These are phyloP conservation scores for Dryas drummondii DNA, from an alignment of 306 rosid genomes.

Conservation along the genomic window DNA sequence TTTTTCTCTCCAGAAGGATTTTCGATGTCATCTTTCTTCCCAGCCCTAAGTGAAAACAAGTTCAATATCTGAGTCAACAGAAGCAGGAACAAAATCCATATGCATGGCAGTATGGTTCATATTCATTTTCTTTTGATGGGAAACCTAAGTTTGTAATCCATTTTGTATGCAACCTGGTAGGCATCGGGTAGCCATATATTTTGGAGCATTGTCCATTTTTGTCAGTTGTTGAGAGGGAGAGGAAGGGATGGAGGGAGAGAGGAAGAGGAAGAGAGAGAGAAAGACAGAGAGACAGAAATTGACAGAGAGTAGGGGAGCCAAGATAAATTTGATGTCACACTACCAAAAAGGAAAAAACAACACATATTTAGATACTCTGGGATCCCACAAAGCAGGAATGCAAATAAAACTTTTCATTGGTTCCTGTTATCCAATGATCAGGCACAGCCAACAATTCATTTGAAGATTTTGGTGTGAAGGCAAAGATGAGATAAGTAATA, in stretches of 20 bases:
- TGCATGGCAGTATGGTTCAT: too few relatives aligned
- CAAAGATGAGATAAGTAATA: background rate
- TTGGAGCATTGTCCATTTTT: too few relatives aligned
- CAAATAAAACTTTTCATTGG: background rate
- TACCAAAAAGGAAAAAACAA: background rate
- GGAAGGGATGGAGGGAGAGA: background rate
- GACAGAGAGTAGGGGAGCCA: too few relatives aligned
- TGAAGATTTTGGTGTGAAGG: background rate
- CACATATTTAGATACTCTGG: background rate
- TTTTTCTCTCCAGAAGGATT: slow-evolving; percentile 44
- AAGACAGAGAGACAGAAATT: too few relatives aligned
- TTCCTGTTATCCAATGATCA: background rate
- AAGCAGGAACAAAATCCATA: slow-evolving; percentile 1
- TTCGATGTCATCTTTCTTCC: slow-evolving; percentile 44
- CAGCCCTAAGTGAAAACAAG: slow-evolving; percentile 34
- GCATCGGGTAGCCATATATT: too few relatives aligned
- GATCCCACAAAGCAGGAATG: background rate
- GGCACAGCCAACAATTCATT: background rate
- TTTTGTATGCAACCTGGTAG: too few relatives aligned
- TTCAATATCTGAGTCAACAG: slow-evolving; percentile 27
- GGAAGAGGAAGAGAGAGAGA: background rate
- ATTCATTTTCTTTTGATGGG: too few relatives aligned
- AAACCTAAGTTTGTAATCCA: too few relatives aligned
- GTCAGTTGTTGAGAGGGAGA: background rate
- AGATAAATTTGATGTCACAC: too few relatives aligned